These are phyloP conservation scores for Brasilioporus rufonigricans DNA, from an alignment of 768 basidiomycete genomes.

Conservation along the genomic window DNA sequence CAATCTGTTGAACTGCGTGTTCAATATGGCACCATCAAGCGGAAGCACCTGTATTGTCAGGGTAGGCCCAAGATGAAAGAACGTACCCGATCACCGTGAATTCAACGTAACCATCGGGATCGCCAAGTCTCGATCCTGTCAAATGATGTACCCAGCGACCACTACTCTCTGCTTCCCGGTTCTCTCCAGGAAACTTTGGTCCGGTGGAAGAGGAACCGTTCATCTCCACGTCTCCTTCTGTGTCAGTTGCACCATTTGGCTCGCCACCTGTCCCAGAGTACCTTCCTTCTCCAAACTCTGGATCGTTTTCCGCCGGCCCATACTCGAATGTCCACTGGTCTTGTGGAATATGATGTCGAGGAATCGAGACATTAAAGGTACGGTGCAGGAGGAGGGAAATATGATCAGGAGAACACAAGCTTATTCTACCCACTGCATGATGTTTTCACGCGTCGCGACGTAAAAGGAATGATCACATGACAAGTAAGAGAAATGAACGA, in stretches of 20 bases:
- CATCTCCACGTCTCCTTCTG: constrained; percentile 13
- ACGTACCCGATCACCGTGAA: constrained; percentile 84
- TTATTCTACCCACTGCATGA: constrained; percentile 75
- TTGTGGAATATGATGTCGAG: constrained; percentile 82
- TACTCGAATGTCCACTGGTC: constrained; percentile 86
- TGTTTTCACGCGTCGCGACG: background rate
- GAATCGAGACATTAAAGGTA: constrained; percentile 95
- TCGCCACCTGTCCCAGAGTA: constrained; percentile 20
- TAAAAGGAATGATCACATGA: background rate
- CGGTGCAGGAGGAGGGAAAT: constrained; percentile 85
- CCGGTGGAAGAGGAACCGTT: background rate
- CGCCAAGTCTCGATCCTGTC: constrained; percentile 71
- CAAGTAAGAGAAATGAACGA: background rate
- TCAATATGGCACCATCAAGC: constrained; percentile 3
- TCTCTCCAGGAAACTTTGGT: constrained; percentile 9
- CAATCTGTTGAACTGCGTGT: constrained; percentile 45
- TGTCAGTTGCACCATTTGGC: background rate
- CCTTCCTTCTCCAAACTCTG: constrained; percentile 54
- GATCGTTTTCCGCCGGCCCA: constrained; percentile 77
- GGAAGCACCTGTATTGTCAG: background rate
- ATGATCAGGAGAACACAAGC: constrained; percentile 88
- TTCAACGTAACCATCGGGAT: constrained; percentile 60
- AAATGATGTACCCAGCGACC: constrained; percentile 80
- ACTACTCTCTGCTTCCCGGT: constrained; percentile 41
- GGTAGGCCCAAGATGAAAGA: background rate